A percentile compares a stretch with the other conserved stretches of the same genome.
Evolutionary conservation across 192 early-diverging fungal genomes (phyloP).

Genomic region (Backusella psychrophila): DNA sequence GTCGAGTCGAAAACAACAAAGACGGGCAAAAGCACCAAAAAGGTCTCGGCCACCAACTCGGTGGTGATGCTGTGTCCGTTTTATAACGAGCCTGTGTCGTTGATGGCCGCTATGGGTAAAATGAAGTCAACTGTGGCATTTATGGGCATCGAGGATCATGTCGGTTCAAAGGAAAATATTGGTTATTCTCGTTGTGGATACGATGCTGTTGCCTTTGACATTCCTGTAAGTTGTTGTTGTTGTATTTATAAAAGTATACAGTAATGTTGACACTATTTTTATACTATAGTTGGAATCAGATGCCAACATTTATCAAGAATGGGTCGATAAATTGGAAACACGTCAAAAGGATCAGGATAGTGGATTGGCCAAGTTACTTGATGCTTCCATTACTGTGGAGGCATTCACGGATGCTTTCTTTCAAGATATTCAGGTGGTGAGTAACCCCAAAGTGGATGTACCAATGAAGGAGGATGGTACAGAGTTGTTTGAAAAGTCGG

Average conservation of each 20-base stretch:
- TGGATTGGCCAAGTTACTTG: conserved; percentile 20
- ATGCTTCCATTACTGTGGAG: conserved; percentile 14
- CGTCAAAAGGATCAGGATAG: conserved; percentile 29
- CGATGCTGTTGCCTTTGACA: conserved; percentile 13
- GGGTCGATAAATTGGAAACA: conserved; percentile 22
- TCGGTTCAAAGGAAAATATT: background rate
- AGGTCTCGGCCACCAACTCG: conserved; percentile 22
- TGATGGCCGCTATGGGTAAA: conserved; percentile 50
- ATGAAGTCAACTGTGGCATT: conserved; percentile 42
- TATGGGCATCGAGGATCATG: conserved; percentile 15
- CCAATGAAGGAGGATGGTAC: background rate
- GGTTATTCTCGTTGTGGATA: conserved; percentile 22
- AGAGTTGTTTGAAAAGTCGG: background rate
- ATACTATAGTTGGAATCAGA: background rate
- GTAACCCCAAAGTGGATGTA: background rate
- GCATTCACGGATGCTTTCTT: conserved; percentile 40
- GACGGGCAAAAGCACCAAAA: conserved; percentile 1
- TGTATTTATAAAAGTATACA: no score
- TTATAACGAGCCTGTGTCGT: conserved; percentile 47
- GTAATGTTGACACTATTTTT: no score
- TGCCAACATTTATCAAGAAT: conserved; percentile 4
- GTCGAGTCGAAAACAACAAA: conserved; percentile 20
- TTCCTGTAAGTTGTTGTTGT: background rate
- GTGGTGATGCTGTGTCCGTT: conserved; percentile 43
- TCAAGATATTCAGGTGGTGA: conserved; percentile 11